Evolutionary conservation across 106 monocot species (phyloP).

Genomic region (Posidonia australis): DNA sequence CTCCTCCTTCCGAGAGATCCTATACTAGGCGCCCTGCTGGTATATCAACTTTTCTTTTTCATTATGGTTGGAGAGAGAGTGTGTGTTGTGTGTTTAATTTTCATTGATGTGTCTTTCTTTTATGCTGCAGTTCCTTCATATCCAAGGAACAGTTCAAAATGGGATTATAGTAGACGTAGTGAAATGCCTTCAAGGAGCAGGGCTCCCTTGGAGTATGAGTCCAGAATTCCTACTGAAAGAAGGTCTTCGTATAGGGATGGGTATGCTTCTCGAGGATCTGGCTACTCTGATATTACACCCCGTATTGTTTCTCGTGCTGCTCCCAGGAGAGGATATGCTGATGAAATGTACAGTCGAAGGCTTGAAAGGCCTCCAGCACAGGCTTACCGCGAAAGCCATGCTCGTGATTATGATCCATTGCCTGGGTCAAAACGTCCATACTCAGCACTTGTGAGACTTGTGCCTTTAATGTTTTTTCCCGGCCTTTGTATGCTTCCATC

Average conservation of each 20-base stretch:
- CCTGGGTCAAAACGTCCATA: conserved; percentile 74
- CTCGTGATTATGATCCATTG: conserved; percentile 74
- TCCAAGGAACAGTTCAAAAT: conserved; percentile 50
- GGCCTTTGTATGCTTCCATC: background rate
- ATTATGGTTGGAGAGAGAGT: too few species aligned
- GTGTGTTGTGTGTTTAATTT: too few species aligned
- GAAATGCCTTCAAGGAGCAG: conserved; percentile 47
- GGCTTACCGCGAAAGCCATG: conserved; percentile 45
- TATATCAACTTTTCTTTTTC: background rate
- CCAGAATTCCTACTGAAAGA: conserved; percentile 47
- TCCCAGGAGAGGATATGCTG: conserved; percentile 48
- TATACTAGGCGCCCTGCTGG: conserved; percentile 63
- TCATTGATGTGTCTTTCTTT: background rate
- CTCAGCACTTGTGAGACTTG: conserved; percentile 46
- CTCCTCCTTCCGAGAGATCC: conserved; percentile 63
- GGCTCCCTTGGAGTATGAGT: conserved; percentile 40
- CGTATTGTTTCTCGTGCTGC: conserved; percentile 34
- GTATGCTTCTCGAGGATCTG: conserved; percentile 46
- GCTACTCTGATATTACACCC: conserved; percentile 52
- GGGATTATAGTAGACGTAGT: conserved; percentile 47
- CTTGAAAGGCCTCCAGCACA: conserved; percentile 46
- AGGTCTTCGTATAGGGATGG: conserved; percentile 58
- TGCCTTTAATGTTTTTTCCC: background rate
- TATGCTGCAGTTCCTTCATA: conserved; percentile 37
- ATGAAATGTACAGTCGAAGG: conserved; percentile 69